phyloP scores from a whole-genome alignment of 371 early-diverging fungal genomes.

The Actinomortierella wolfii region DNA sequence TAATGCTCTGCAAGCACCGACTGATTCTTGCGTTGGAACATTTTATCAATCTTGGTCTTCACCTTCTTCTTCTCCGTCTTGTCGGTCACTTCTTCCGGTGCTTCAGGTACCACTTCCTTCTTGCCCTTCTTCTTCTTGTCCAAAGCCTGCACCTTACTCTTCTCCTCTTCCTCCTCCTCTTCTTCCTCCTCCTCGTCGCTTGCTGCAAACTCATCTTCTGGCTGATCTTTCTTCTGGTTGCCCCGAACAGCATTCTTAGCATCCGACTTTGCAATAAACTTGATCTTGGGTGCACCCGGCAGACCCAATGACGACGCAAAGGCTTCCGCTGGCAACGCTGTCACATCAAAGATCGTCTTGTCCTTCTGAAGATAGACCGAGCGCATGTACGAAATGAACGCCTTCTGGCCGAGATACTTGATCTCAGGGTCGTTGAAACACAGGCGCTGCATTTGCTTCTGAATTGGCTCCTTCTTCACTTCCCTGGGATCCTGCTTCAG shows the following conservation, averaged over 20 bases:
- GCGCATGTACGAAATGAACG: conserved; percentile 93
- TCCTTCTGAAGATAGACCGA: conserved; percentile 89
- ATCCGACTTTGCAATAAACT: conserved; percentile 71
- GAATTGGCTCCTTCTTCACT: conserved; percentile 76
- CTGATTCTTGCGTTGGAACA: conserved; percentile 92
- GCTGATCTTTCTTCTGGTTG: conserved; percentile 44
- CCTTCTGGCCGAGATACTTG: conserved; percentile 95
- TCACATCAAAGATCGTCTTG: conserved; percentile 87
- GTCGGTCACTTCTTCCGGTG: conserved; percentile 12
- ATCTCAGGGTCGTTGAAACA: conserved; percentile 94
- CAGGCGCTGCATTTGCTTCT: conserved; percentile 82
- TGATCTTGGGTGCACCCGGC: conserved; percentile 93
- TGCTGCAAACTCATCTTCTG: conserved; percentile 32
- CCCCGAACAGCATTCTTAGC: conserved; percentile 65
- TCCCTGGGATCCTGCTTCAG: conserved; percentile 50
- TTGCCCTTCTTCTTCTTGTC: conserved; percentile 45
- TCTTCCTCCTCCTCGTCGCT: conserved; percentile 40
- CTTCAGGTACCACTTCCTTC: conserved; percentile 47
- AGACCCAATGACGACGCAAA: conserved; percentile 91
- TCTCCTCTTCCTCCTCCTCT: conserved; percentile 44
- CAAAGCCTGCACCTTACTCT: conserved; percentile 39
- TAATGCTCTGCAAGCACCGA: conserved; percentile 92
- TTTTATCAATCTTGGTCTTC: conserved; percentile 85
- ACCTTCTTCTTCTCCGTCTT: conserved; percentile 40
- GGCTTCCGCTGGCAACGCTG: conserved; percentile 82